Evolutionary conservation across 345 rosid genomes (phyloP).

Genomic region (Arabidopsis arenosa): DNA sequence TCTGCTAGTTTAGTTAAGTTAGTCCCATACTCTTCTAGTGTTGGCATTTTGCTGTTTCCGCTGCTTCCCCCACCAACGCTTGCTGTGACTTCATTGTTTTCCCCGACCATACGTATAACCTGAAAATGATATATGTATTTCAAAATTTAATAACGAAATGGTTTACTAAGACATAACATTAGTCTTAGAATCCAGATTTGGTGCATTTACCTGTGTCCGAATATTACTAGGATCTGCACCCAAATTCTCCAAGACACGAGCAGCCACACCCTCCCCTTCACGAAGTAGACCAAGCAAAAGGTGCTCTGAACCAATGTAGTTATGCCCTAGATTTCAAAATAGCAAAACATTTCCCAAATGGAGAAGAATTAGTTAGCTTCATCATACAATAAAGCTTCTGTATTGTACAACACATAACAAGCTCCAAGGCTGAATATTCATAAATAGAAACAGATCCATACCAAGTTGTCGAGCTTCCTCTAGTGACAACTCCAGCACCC

Average conservation of each 20-base stretch:
- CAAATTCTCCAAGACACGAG: constrained; percentile 95
- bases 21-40: constrained; percentile 98
- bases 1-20: constrained; percentile 96
- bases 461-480: constrained; percentile 97
- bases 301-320: constrained; percentile 98
- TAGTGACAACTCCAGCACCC: constrained; percentile 86
- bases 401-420: background rate
- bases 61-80: constrained; percentile 78
- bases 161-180: background rate
- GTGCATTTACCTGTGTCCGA: constrained; percentile 79
- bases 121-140: constrained; percentile 28
- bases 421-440: constrained; percentile 9
- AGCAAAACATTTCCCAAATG: background rate
- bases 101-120: constrained; percentile 99
- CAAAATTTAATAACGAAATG: background rate
- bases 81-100: constrained; percentile 84
- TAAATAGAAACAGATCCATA: constrained; percentile 34
- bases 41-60: constrained; percentile 86
- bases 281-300: constrained; percentile 94
- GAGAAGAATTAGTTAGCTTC: constrained; percentile 2
- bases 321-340: constrained; percentile 71
- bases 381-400: background rate
- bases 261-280: constrained; percentile 99
- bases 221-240: constrained; percentile 93
- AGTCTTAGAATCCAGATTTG: background rate